Percentiles rank a stretch among this genome's conserved stretches.
These are phyloP conservation scores for Polyplosphaeria fusca DNA, from an alignment of 495 filamentous ascomycete genomes.

Conservation along the genomic window DNA sequence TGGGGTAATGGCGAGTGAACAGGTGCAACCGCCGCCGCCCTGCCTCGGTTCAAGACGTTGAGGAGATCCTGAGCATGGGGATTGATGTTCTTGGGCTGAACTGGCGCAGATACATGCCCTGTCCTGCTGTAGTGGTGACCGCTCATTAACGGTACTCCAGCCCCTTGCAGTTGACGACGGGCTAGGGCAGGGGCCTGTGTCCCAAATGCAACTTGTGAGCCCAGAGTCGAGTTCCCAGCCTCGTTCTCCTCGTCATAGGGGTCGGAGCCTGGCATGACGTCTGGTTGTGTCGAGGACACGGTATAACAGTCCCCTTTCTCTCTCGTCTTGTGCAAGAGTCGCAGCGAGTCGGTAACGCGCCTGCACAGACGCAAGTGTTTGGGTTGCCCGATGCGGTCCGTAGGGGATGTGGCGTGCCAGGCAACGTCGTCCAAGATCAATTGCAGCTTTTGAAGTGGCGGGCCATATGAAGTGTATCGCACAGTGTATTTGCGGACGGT, in stretches of 20 bases:
- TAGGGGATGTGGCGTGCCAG: neutral
- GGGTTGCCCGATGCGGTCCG: neutral
- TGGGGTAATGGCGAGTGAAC: too few species aligned
- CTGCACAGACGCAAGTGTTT: neutral
- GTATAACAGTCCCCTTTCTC: neutral
- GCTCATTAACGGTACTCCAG: too few species aligned
- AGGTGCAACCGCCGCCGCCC: too few species aligned
- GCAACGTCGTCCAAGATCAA: conserved; percentile 17
- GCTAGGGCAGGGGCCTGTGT: too few species aligned
- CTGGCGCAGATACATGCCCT: too few species aligned
- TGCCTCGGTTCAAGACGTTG: too few species aligned
- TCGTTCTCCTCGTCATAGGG: neutral
- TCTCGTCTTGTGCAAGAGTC: neutral
- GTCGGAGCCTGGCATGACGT: neutral
- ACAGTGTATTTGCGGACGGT: conserved; percentile 11
- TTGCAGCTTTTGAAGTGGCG: neutral
- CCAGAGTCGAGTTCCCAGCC: neutral
- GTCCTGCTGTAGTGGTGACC: too few species aligned
- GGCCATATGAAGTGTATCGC: conserved; percentile 10
- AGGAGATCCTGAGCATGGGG: too few species aligned
- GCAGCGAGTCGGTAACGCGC: neutral
- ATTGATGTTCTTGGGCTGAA: too few species aligned
- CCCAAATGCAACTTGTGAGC: conserved; percentile 14
- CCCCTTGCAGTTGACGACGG: too few species aligned
- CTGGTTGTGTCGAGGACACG: neutral